Percentiles rank a stretch among this genome's conserved stretches.
These are phyloP conservation scores for Crithidia sp. DNA, from an alignment of 208 protist species.

Conservation along the genomic window DNA sequence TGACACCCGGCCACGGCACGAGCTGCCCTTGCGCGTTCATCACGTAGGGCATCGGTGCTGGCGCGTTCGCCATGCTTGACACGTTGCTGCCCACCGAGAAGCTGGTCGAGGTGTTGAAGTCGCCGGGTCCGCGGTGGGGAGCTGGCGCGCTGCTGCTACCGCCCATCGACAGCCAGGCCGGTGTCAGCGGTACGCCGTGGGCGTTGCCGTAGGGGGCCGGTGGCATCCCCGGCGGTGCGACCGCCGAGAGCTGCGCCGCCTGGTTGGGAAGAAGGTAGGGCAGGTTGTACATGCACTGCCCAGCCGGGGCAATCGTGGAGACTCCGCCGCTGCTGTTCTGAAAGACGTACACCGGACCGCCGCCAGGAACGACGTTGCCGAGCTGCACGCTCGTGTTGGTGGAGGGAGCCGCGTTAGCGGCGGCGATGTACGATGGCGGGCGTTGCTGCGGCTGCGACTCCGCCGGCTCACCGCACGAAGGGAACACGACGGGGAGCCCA, in stretches of 20 bases:
- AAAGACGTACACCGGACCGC: not conserved
- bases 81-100: conserved; percentile 2
- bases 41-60: conserved; percentile 1
- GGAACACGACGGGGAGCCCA: not conserved
- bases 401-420: not conserved
- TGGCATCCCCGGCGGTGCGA: not conserved
- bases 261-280: not conserved
- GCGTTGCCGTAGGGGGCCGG: not conserved
- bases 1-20: not conserved
- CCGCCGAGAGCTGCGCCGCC: not conserved
- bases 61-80: not conserved
- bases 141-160: too few relatives aligned
- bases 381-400: not conserved
- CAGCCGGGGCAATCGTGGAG: not conserved
- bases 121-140: not conserved
- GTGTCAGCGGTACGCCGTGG: not conserved
- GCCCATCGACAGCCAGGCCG: not conserved
- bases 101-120: not conserved
- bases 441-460: conserved; percentile 8
- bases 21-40: conserved; percentile 29
- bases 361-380: not conserved
- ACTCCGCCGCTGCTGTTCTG: conserved; percentile 1
- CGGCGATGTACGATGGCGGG: not conserved
- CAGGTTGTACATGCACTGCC: conserved; percentile 3
- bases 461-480: not conserved